These are phyloP conservation scores for Euclidium syriacum DNA, from an alignment of 345 rosid genomes.

Conservation along the genomic window DNA sequence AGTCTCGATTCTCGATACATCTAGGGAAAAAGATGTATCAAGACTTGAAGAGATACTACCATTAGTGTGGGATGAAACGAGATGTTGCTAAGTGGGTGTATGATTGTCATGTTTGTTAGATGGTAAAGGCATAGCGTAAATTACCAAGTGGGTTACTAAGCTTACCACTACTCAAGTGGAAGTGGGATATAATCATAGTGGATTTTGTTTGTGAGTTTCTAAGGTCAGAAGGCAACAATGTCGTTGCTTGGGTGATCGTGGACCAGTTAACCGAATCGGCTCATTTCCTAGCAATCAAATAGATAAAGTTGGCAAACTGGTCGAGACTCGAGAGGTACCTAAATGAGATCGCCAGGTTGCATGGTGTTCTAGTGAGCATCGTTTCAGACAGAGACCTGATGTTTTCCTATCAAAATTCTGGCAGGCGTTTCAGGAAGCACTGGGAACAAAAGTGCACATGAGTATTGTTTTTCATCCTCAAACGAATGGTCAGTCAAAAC, in stretches of 20 bases:
- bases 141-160: not conserved
- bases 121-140: not conserved
- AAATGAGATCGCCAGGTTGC: not conserved
- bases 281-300: not conserved
- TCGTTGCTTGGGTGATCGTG: not conserved
- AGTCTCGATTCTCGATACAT: not conserved
- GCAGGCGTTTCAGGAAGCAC: no score
- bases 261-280: not conserved
- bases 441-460: no score
- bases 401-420: no score
- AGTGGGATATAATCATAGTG: not conserved
- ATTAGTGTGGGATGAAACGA: not conserved
- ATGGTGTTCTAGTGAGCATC: not conserved
- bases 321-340: not conserved
- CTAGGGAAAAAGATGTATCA: not conserved
- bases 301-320: not conserved
- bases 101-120: not conserved
- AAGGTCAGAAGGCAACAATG: not conserved
- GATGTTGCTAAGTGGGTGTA: not conserved
- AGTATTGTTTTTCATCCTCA: no score
- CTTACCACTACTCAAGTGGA: not conserved
- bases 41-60: not conserved
- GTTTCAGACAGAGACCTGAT: not conserved
- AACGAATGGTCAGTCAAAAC: no score
- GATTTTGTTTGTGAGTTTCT: not conserved